These are phyloP conservation scores for Penicillium sp. DNA, from an alignment of 2,329 filamentous ascomycete species.

Conservation along the genomic window DNA sequence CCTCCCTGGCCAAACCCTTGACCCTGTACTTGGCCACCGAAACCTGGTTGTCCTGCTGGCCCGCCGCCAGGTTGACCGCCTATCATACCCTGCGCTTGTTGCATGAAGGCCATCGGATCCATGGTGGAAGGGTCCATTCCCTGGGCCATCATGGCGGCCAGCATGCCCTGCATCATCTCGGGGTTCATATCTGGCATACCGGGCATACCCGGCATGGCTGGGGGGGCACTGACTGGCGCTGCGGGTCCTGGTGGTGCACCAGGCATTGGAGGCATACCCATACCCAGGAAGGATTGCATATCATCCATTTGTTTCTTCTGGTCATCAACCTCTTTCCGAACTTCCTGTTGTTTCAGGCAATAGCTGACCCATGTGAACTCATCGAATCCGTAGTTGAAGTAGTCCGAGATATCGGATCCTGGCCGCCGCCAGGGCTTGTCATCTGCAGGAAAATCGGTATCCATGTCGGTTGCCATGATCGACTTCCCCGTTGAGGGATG, in stretches of 20 bases:
- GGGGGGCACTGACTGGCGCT: conserved; percentile 29
- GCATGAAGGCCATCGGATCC: conserved; percentile 56
- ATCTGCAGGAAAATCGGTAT: conserved; percentile 67
- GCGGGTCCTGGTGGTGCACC: conserved; percentile 32
- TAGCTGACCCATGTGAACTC: conserved; percentile 98
- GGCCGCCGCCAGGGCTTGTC: conserved; percentile 95
- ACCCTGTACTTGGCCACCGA: conserved; percentile 33
- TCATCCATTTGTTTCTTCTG: conserved; percentile 70
- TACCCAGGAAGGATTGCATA: conserved; percentile 59
- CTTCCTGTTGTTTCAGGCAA: conserved; percentile 77
- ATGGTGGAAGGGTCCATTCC: conserved; percentile 54
- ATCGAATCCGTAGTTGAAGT: conserved; percentile 99
- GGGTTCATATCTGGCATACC: conserved; percentile 53
- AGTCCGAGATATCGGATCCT: conserved; percentile 90
- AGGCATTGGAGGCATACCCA: conserved; percentile 50
- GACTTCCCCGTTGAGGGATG: conserved; percentile 74
- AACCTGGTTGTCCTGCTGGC: conserved; percentile 37
- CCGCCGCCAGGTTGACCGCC: conserved; percentile 41
- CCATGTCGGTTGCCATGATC: conserved; percentile 74
- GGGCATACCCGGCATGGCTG: conserved; percentile 36
- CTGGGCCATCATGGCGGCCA: conserved; percentile 54
- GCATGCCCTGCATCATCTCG: conserved; percentile 60
- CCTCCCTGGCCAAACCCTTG: conserved; percentile 39
- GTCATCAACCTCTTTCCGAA: conserved; percentile 72
- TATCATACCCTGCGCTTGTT: conserved; percentile 53